phyloP scores from a whole-genome alignment of 768 basidiomycete species.

The Auricularia heimuer region DNA sequence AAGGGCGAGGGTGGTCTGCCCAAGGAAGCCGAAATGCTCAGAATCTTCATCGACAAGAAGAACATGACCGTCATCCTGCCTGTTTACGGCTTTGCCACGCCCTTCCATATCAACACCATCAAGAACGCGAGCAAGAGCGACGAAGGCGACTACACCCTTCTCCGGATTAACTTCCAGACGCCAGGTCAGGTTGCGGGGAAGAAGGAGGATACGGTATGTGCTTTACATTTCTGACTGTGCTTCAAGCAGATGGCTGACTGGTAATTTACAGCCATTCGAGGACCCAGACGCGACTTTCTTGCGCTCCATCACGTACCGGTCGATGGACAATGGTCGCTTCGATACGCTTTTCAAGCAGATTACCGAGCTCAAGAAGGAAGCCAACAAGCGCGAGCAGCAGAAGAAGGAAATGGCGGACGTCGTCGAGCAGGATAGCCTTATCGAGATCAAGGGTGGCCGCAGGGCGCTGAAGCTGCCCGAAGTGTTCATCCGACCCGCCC shows the following conservation, averaged over 20 bases:
- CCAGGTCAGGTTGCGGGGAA: constrained; percentile 96
- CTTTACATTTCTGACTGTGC: no score
- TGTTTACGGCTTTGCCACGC: constrained; percentile 89
- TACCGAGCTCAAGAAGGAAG: constrained; percentile 80
- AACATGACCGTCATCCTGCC: constrained; percentile 84
- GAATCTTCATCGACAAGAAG: constrained; percentile 89
- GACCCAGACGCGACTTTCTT: constrained; percentile 95
- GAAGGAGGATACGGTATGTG: constrained; percentile 86
- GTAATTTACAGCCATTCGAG: constrained; percentile 67
- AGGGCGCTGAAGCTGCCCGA: constrained; percentile 81
- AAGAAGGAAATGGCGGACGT: constrained; percentile 99
- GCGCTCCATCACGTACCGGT: constrained; percentile 89
- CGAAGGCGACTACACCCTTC: constrained; percentile 87
- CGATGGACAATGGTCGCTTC: constrained; percentile 81
- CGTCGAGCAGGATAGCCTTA: constrained; percentile 82
- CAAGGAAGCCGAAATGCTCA: constrained; percentile 64
- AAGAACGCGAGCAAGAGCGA: constrained; percentile 98
- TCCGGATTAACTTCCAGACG: constrained; percentile 97
- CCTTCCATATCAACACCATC: constrained; percentile 97
- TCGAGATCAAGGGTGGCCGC: constrained; percentile 75
- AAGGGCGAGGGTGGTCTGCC: constrained; percentile 90
- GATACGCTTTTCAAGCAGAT: constrained; percentile 85
- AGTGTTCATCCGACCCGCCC: constrained; percentile 85
- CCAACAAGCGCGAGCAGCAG: constrained; percentile 94
- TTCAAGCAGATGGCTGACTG: no score